Base-by-base conservation (phyloP, 495 filamentous ascomycete species). In the Rhizodiscina lignyota region DNA sequence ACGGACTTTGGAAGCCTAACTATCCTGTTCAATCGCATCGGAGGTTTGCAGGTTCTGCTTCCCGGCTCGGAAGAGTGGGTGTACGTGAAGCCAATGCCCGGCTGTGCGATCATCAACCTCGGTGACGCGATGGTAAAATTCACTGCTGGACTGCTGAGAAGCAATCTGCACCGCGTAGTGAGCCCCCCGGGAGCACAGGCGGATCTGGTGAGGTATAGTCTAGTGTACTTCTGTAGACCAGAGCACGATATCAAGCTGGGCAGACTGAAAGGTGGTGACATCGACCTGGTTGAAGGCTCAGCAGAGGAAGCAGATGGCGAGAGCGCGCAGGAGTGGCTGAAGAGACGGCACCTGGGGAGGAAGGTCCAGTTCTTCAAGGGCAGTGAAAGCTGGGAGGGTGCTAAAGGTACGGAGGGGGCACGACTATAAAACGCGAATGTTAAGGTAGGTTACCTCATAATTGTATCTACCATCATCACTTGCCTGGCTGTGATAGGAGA, bases 111-210 rank as follows among this genome's bases (percentile, higher is more conserved):
- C 21, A 55, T 78, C 33, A 79, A 81, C 36, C 59, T 81, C 0
- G 75, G 73, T 1, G 76, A 81, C 37, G 68, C 72, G 5, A 62
- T 76, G 54, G 66, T 69, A 5, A 72, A 68, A 28, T 77, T 78
- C 44, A 71, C 70, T 4, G 66, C 64, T 34, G 70, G 72, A 4
- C 39, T 68, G 13, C 47, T 78, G 28, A 62, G 72, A 17, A 66
- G 63, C 1, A 76, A 73, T 43, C 67, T 77, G 6, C 74, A 79
- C 48, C 61, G 74, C 3, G 74, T 79, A 13, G 66, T 70, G 3
- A 58, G 59, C 1, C 61, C 73, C 2, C 70, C 72, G 0, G 70
- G 67, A 3, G 44, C 51, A 4, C 72, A 78, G 40, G 66, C 51
- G 0, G 49, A 48, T n/a, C 50, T 41, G 23, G 59, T 60, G 23